Conservation (phyloP, 306 rosid genomes). For the Rosa chinensis region DNA sequence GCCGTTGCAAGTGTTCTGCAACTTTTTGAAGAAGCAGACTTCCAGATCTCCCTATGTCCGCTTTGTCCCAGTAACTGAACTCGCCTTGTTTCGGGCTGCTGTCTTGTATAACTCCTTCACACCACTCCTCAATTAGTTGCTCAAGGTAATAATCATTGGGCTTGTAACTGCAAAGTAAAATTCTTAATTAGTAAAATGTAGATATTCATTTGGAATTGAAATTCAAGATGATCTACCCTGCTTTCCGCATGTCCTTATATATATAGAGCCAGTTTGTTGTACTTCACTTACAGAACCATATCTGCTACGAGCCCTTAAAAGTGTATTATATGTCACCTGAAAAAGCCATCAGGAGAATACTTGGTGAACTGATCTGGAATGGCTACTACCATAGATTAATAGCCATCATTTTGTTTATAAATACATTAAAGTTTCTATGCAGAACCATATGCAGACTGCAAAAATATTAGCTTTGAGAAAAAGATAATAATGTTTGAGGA, state of each 20-base stretch:
- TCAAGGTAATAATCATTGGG: constrained; percentile 76
- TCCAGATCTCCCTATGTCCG: constrained; percentile 50
- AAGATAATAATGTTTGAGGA: too few species aligned
- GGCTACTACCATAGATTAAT: not conserved
- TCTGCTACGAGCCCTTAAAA: constrained; percentile 70
- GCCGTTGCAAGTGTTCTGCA: constrained; percentile 76
- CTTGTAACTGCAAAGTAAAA: constrained; percentile 57
- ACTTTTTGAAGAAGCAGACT: constrained; percentile 83
- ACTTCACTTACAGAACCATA: constrained; percentile 81
- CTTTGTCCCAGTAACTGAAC: constrained; percentile 40
- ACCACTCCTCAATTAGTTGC: constrained; percentile 87
- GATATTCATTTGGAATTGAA: constrained; percentile 4
- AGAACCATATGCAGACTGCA: not conserved
- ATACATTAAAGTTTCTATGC: not conserved
- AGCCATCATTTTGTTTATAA: not conserved
- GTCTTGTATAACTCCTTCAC: constrained; percentile 87
- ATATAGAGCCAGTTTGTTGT: constrained; percentile 72
- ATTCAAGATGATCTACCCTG: constrained; percentile 57
- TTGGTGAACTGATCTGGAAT: not conserved
- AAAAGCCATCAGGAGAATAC: constrained; percentile 18
- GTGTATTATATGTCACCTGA: constrained; percentile 89
- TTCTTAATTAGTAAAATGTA: constrained; percentile 12
- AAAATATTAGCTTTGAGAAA: not conserved
- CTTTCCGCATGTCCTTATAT: constrained; percentile 90
- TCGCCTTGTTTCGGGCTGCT: constrained; percentile 47